Base-by-base conservation (phyloP, 345 rosid genomes). In the Pistacia vera region DNA sequence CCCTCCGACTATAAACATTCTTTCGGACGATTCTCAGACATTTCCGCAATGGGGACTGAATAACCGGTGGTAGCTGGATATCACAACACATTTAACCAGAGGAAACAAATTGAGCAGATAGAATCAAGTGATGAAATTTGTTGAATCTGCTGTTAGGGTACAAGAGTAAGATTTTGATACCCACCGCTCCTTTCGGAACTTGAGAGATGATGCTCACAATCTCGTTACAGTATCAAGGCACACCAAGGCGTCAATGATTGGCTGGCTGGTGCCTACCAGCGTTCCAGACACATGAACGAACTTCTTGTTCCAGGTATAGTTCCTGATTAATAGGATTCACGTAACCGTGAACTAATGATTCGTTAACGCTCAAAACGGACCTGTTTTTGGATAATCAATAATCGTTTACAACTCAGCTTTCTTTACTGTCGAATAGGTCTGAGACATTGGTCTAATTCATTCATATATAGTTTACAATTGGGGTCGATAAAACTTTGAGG, bases 241-340 rank as follows among this genome's bases (percentile, higher is more conserved):
- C 88, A 78, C 5, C 52, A 57, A 3, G 87, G 87, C 25, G 81
- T 82, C 28, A 84, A 88, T 18, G 98, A 95, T 81, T 95, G 97
- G 91, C 85, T 92, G 86, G 93, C 75, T 95, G 98, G 97, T 95
- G 97, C 87, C 82, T 95, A 61, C 98, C 97, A 0, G 97, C 72
- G 71, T 93, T 66, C 97, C 97, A 0, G 97, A 93, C 70, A 85
- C 92, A 6, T 93, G 97, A 93, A 91, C 77, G 94, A 90, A 72
- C 79, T 93, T 52, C 88, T 93, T 55, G 78, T 80, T 8, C 12
- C 91, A 89, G 79, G 56, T 90, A 76, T 89, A 83, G 84, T 55
- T 13, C 52, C 48, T 3, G 28, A 38, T 25, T 4, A 2, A 18
- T 33, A 48, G 9, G 25, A 41, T 59, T 41, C 13, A 0, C 16